Evolutionary conservation across 306 rosid genomes (phyloP).

Genomic region (Acacia melanoxylon): DNA sequence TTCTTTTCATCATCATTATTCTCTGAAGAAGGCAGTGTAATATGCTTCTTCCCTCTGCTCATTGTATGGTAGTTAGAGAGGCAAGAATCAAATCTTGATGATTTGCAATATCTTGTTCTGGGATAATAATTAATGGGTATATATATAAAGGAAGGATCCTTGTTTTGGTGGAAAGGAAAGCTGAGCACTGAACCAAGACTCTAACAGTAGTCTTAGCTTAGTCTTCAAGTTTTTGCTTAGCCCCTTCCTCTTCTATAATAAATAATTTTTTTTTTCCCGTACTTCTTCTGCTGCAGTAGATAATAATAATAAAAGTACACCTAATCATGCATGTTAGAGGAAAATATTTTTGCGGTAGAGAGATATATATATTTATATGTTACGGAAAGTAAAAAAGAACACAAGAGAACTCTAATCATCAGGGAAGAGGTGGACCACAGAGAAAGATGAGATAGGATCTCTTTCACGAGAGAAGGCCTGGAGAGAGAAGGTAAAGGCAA

Average conservation of each 20-base stretch:
- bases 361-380: too few species aligned
- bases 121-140: not conserved
- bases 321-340: too few species aligned
- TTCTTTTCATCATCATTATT: constrained; percentile 33
- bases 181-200: constrained; percentile 1
- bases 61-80: constrained; percentile 7
- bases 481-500: not conserved
- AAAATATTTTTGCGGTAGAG: too few species aligned
- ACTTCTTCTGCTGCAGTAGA: not conserved
- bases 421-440: not conserved
- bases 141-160: not conserved
- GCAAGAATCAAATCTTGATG: constrained; percentile 25
- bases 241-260: not conserved
- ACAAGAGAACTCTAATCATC: not conserved
- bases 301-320: not conserved
- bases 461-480: not conserved
- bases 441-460: not conserved
- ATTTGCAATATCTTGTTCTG: constrained; percentile 15
- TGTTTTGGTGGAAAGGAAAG: constrained; percentile 15
- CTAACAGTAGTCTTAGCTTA: not conserved
- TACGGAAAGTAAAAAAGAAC: not conserved
- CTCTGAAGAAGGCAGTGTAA: not conserved
- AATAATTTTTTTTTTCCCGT: not conserved
- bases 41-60: constrained; percentile 31
- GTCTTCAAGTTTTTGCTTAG: not conserved